Evolutionary conservation across 2,329 filamentous ascomycete species (phyloP).

Genomic region (Trichoderma afroharzianum): DNA sequence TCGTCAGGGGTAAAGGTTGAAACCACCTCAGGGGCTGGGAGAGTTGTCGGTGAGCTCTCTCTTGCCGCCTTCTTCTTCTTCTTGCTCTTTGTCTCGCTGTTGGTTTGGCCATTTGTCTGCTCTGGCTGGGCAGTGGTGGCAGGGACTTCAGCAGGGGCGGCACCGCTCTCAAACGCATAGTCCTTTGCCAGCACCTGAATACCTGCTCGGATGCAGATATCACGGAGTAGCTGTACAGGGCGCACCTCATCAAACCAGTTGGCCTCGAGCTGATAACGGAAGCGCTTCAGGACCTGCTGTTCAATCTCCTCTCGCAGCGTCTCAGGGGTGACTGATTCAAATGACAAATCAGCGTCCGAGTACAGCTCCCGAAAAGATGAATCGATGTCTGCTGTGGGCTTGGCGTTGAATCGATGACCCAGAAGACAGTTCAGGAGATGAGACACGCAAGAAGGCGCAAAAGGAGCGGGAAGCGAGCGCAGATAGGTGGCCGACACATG

Average conservation of each 20-base stretch:
- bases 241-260: constrained; percentile 67
- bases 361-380: constrained; percentile 71
- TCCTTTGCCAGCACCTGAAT: constrained; percentile 77
- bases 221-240: constrained; percentile 80
- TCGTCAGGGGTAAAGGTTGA: constrained; percentile 73
- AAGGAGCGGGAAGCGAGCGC: constrained; percentile 71
- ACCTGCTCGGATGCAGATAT: constrained; percentile 83
- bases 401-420: constrained; percentile 70
- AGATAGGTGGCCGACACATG: constrained; percentile 79
- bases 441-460: constrained; percentile 74
- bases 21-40: constrained; percentile 39
- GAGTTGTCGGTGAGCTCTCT: constrained; percentile 49
- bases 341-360: constrained; percentile 75
- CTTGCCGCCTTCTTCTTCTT: constrained; percentile 58
- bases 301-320: constrained; percentile 66
- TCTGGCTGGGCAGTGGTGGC: constrained; percentile 25
- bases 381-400: constrained; percentile 75
- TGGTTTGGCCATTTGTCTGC: constrained; percentile 41
- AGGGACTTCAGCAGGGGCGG: constrained; percentile 27
- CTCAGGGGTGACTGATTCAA: constrained; percentile 73
- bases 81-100: constrained; percentile 46
- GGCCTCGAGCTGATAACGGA: constrained; percentile 67
- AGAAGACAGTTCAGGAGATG: constrained; percentile 94
- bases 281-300: constrained; percentile 68
- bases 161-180: constrained; percentile 34